Conservation (phyloP, 495 filamentous ascomycete genomes). For the Aspergillus heteromorphus region DNA sequence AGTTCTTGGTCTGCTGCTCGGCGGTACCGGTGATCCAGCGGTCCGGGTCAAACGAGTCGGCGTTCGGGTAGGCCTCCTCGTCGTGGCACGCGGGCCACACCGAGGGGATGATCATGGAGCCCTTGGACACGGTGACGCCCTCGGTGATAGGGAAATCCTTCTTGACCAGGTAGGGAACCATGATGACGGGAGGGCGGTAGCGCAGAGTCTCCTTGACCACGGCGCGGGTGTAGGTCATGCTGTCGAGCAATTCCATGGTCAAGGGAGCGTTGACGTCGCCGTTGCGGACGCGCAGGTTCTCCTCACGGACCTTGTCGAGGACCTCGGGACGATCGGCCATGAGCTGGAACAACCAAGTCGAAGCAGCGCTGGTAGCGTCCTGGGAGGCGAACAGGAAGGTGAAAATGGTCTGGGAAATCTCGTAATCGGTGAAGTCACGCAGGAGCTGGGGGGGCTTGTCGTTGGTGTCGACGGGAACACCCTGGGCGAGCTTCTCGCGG, state of each 20-base stretch:
- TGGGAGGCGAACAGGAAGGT: slow-evolving; percentile 98
- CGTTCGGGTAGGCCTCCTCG: slow-evolving; percentile 84
- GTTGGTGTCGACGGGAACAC: slow-evolving; percentile 56
- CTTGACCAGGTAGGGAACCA: slow-evolving; percentile 96
- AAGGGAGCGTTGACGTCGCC: slow-evolving; percentile 68
- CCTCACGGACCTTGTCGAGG: slow-evolving; percentile 84
- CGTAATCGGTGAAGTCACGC: slow-evolving; percentile 82
- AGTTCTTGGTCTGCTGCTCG: slow-evolving; percentile 93
- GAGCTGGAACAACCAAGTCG: slow-evolving; percentile 92
- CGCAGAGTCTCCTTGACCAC: slow-evolving; percentile 91
- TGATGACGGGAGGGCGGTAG: slow-evolving; percentile 94
- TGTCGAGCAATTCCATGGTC: slow-evolving; percentile 78
- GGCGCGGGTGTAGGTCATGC: slow-evolving; percentile 84
- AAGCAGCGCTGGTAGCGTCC: slow-evolving; percentile 89
- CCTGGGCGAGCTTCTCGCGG: slow-evolving; percentile 65
- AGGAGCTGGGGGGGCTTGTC: slow-evolving; percentile 80
- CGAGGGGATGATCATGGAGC: slow-evolving; percentile 90
- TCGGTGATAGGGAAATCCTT: slow-evolving; percentile 90
- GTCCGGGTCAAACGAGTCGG: slow-evolving; percentile 82
- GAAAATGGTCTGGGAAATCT: slow-evolving; percentile 92
- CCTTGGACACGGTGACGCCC: slow-evolving; percentile 84
- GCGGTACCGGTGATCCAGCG: slow-evolving; percentile 88
- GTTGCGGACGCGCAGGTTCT: slow-evolving; percentile 73
- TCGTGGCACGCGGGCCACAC: slow-evolving; percentile 89
- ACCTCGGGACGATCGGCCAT: slow-evolving; percentile 91